Conservation (phyloP, 1,284 basidiomycete genomes). For the Sporisorium scitamineum region DNA sequence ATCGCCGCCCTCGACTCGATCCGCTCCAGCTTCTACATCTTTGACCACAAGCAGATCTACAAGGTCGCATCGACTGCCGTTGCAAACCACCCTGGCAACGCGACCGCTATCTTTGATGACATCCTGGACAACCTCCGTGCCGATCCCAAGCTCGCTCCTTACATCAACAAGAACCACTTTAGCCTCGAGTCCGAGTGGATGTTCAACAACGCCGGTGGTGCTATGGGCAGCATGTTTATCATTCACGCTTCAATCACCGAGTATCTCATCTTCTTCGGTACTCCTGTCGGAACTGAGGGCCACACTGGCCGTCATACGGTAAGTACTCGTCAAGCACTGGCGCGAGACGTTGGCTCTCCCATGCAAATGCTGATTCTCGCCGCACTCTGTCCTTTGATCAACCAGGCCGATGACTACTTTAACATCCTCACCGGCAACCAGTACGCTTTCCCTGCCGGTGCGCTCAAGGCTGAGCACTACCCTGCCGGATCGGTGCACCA, state of each 20-base stretch:
- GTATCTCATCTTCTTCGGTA: slow-evolving; percentile 86
- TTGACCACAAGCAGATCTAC: slow-evolving; percentile 60
- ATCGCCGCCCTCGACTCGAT: slow-evolving; percentile 43
- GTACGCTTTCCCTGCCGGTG: slow-evolving; percentile 87
- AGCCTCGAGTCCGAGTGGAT: slow-evolving; percentile 81
- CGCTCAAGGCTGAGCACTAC: slow-evolving; percentile 85
- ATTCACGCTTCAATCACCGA: slow-evolving; percentile 92
- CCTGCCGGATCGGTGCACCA: slow-evolving; percentile 84
- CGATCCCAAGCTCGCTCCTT: slow-evolving; percentile 58
- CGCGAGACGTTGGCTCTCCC: not conserved
- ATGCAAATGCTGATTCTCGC: not conserved
- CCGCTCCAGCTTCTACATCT: slow-evolving; percentile 60
- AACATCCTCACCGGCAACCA: slow-evolving; percentile 93
- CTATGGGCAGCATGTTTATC: slow-evolving; percentile 97
- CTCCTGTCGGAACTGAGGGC: slow-evolving; percentile 94
- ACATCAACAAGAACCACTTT: slow-evolving; percentile 61
- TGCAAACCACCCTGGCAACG: slow-evolving; percentile 54
- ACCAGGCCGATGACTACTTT: slow-evolving; percentile 91
- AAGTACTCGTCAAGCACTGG: slow-evolving; percentile 18
- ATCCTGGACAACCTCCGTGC: slow-evolving; percentile 55
- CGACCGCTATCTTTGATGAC: slow-evolving; percentile 63
- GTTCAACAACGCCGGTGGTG: slow-evolving; percentile 97
- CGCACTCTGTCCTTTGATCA: not conserved
- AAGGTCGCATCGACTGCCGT: slow-evolving; percentile 54
- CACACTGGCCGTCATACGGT: slow-evolving; percentile 89